These are phyloP conservation scores for Phytophthora palmivora DNA, from an alignment of 352 stramenopile species.

Conservation along the genomic window DNA sequence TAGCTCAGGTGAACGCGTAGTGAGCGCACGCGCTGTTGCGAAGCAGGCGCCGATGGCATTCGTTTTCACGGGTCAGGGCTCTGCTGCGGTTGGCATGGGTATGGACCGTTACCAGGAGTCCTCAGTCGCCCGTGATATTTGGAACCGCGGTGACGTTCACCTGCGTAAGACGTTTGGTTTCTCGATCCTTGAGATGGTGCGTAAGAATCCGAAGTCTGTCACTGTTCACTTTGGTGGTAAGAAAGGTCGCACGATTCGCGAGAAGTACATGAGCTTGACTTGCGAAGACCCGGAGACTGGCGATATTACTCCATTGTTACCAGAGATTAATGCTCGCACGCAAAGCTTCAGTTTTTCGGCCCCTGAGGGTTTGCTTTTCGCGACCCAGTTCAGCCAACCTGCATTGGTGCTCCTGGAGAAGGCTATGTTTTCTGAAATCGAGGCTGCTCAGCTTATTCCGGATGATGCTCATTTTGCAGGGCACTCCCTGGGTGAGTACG, in stretches of 20 bases:
- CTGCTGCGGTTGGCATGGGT: constrained; percentile 83
- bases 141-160: constrained; percentile 81
- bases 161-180: constrained; percentile 84
- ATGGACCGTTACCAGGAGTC: constrained; percentile 90
- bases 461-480: constrained; percentile 83
- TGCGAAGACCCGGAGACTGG: constrained; percentile 68
- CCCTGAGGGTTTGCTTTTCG: constrained; percentile 82
- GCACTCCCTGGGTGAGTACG: constrained; percentile 91
- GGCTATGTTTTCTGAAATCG: constrained; percentile 86
- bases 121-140: constrained; percentile 72
- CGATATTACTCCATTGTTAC: constrained; percentile 66
- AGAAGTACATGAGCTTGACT: constrained; percentile 87
- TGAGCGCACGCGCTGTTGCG: constrained; percentile 72
- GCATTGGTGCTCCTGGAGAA: constrained; percentile 87
- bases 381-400: constrained; percentile 88
- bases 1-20: constrained; percentile 67
- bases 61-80: constrained; percentile 90
- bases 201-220: constrained; percentile 83
- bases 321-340: constrained; percentile 82
- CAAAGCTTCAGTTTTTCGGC: constrained; percentile 87
- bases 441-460: constrained; percentile 71
- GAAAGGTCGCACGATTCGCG: constrained; percentile 77
- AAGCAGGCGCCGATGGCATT: constrained; percentile 80
- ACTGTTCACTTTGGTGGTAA: constrained; percentile 90
- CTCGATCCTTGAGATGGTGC: constrained; percentile 90